Base-by-base conservation (phyloP, 2,329 filamentous ascomycete genomes). In the Epichloe scottii region DNA sequence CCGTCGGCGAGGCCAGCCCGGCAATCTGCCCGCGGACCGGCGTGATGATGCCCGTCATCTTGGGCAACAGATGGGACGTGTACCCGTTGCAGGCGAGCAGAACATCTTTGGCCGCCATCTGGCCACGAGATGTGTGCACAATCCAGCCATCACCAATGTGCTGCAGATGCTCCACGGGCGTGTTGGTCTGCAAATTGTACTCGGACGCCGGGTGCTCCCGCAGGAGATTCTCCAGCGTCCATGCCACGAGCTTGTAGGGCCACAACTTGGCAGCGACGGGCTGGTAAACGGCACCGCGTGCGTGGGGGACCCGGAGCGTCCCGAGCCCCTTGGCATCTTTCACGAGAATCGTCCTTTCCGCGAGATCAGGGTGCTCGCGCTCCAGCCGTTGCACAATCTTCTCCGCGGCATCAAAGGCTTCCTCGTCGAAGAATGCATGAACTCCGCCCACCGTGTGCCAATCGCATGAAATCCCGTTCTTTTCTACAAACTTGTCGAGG, bases 41-140 rank as follows among this genome's bases (percentile, higher is more conserved):
- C 2, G 90, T 79, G 55, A 95, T 85, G 8, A 89, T 73, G 56
- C 82, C 79, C 8, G 77, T 72, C 58, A 91, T 84, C 35, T 70
- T 62, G 0, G 87, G 87, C 2, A 91, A 69, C 4, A 95, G 73
- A 54, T 82, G 76, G 1, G 87, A 87, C 0, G 88, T 90, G 65
- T 95, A 94, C 3, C 74, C 90, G 62, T 95, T 95, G 1, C 85
- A 91, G 4, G 87, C 85, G 15, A 95, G 75, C 17, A 95, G 74
- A 19, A 95, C 78, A 35, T 78, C 74, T 12, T 71, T 68, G 1
- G 88, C 74, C 0, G 63, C 63, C 51, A 94, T 75, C 41, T 67
- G 70, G n/a, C 89, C 89, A 21, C 88, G 79, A 0, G 73, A 66
- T 0, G 89, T 94, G 45, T 81, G 71, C 0, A 89, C 69, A 0